phyloP scores from a whole-genome alignment of 164 flowering plant species.

The Saururus chinensis region DNA sequence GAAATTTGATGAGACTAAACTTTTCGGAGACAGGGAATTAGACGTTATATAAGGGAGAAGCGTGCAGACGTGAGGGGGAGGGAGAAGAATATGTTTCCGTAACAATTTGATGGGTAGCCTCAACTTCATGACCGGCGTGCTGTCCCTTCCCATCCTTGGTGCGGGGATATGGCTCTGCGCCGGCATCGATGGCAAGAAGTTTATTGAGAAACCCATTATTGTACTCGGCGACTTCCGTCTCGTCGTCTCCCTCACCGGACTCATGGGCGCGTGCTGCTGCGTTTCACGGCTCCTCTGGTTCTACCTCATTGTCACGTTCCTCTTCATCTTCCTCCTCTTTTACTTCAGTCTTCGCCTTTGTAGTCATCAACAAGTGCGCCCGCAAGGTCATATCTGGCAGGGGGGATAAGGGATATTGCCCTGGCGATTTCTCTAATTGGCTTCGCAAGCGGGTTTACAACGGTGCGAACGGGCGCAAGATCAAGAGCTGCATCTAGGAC shows the following conservation, averaged over 20 bases:
- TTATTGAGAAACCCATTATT: conserved; percentile 41
- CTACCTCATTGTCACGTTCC: conserved; percentile 56
- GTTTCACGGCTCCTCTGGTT: too few relatives aligned
- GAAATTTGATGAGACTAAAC: too few relatives aligned
- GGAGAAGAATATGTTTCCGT: conserved; percentile 28
- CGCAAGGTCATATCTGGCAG: conserved; percentile 31
- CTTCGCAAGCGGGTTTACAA: conserved; percentile 43
- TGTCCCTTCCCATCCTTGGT: conserved; percentile 52
- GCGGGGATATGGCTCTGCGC: conserved; percentile 58
- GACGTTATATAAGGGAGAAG: too few relatives aligned
- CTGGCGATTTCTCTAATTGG: conserved; percentile 67
- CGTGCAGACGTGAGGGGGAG: too few relatives aligned
- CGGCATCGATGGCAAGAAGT: conserved; percentile 46
- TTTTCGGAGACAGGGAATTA: too few relatives aligned
- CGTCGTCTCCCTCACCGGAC: conserved; percentile 54
- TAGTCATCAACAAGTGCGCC: conserved; percentile 60
- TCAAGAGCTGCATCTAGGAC: conserved; percentile 50
- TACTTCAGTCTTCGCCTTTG: conserved; percentile 61
- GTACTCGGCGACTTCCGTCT: conserved; percentile 45
- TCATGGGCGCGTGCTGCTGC: conserved; percentile 55
- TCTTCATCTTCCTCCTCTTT: conserved; percentile 40
- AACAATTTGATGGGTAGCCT: conserved; percentile 49
- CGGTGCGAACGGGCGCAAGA: conserved; percentile 38
- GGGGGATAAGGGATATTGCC: conserved; percentile 53
- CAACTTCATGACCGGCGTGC: conserved; percentile 46